Conservation (phyloP, 768 basidiomycete genomes). For the Exsudoporus frostii region DNA sequence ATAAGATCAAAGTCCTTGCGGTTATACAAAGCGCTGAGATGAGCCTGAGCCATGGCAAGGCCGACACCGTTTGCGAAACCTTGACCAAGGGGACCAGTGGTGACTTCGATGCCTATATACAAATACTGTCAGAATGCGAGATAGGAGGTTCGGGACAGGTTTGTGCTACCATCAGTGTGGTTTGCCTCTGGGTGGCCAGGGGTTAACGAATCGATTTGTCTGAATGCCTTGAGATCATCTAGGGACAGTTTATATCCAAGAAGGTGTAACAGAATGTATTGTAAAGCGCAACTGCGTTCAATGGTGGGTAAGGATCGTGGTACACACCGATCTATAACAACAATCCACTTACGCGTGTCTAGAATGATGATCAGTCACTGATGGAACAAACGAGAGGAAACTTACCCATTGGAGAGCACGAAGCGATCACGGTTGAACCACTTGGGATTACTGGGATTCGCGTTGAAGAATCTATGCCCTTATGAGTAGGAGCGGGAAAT, state of each 20-base stretch:
- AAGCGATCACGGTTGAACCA: constrained; percentile 98
- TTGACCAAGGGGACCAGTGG: constrained; percentile 95
- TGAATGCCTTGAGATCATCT: constrained; percentile 92
- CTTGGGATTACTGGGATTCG: constrained; percentile 84
- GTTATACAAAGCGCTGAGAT: constrained; percentile 88
- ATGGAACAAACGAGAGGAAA: not conserved
- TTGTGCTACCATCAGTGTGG: constrained; percentile 55
- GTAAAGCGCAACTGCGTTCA: constrained; percentile 75
- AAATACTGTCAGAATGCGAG: constrained; percentile 4
- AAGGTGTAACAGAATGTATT: constrained; percentile 90
- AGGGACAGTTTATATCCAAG: constrained; percentile 88
- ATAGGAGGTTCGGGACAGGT: not conserved
- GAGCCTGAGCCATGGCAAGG: constrained; percentile 89
- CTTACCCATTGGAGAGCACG: constrained; percentile 90
- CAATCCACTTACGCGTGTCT: constrained; percentile 67
- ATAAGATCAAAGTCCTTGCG: constrained; percentile 77
- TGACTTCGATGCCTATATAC: constrained; percentile 72
- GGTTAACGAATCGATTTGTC: constrained; percentile 85
- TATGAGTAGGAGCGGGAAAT: not conserved
- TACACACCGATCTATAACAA: not conserved
- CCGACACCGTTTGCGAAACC: constrained; percentile 93
- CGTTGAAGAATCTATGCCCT: constrained; percentile 68
- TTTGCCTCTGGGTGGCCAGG: constrained; percentile 89
- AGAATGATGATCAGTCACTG: constrained; percentile 8
- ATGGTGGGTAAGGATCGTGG: constrained; percentile 4